Evolutionary conservation across 2,329 filamentous ascomycete species (phyloP).

Genomic region (Zasmidium citrigriseum): DNA sequence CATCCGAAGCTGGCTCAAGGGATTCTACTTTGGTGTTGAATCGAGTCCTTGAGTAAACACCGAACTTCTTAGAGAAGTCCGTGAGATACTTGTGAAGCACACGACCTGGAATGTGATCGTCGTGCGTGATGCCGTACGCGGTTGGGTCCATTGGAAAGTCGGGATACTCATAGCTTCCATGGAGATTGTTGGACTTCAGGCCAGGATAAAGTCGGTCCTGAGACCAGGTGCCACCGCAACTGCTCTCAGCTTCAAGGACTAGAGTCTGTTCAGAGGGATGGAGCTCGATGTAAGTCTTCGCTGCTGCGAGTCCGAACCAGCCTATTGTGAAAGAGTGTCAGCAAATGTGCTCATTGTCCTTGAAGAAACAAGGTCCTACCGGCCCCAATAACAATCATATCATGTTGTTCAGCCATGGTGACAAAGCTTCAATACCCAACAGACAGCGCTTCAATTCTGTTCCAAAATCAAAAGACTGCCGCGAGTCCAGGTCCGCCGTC

Average conservation of each 20-base stretch:
- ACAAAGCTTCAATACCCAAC: background rate
- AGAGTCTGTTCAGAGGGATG: constrained; percentile 43
- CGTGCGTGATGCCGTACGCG: constrained; percentile 48
- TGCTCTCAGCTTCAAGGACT: constrained; percentile 44
- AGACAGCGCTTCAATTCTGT: background rate
- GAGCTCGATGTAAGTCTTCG: constrained; percentile 51
- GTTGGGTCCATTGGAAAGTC: constrained; percentile 67
- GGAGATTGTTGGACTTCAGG: constrained; percentile 72
- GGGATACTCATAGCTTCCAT: constrained; percentile 71
- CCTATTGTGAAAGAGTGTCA: constrained; percentile 30
- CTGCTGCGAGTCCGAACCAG: constrained; percentile 49
- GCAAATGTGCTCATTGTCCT: background rate
- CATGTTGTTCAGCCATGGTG: constrained; percentile 18
- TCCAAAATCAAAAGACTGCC: background rate
- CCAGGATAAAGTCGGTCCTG: constrained; percentile 61
- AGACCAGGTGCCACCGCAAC: constrained; percentile 70
- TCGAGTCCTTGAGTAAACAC: constrained; percentile 50
- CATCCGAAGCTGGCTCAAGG: constrained; percentile 41
- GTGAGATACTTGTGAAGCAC: constrained; percentile 25
- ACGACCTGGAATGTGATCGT: constrained; percentile 50
- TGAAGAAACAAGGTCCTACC: constrained; percentile 41
- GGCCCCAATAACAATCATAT: constrained; percentile 46
- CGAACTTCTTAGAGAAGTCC: constrained; percentile 56
- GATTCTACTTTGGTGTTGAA: constrained; percentile 54
- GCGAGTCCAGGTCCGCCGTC: background rate